Conservation (phyloP, 116 monocot species). For the Trichopus zeylanicus region DNA sequence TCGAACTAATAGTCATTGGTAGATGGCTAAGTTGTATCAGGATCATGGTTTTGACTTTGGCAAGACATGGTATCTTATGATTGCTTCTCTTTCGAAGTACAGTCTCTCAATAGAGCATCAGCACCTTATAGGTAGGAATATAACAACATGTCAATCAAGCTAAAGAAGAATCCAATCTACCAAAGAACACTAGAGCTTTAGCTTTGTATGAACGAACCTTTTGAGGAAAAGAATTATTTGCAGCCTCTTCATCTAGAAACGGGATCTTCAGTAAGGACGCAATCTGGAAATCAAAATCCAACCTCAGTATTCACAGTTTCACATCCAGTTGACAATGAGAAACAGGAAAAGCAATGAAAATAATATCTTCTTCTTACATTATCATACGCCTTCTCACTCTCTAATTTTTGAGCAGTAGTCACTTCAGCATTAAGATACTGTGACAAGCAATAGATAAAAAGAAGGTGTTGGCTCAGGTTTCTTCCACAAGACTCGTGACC, state of each 20-base stretch:
- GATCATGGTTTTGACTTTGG: too few relatives aligned
- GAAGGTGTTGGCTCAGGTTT: neutral
- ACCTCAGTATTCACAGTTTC: neutral
- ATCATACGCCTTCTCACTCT: constrained; percentile 83
- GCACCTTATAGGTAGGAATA: too few relatives aligned
- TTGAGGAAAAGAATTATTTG: constrained; percentile 35
- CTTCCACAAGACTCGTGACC: too few relatives aligned
- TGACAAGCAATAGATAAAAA: constrained; percentile 9
- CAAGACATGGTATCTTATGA: too few relatives aligned
- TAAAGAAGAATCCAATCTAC: too few relatives aligned
- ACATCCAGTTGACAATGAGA: neutral
- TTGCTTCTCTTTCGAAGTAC: too few relatives aligned
- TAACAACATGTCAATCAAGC: too few relatives aligned
- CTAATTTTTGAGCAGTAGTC: constrained; percentile 43
- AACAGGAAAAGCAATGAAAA: neutral
- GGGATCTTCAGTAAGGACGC: constrained; percentile 71
- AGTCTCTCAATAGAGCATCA: too few relatives aligned
- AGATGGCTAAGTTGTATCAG: too few relatives aligned
- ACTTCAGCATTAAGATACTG: constrained; percentile 61
- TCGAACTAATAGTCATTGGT: too few relatives aligned
- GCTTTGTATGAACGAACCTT: constrained; percentile 76
- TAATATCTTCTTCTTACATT: constrained; percentile 29
- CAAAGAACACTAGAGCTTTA: too few relatives aligned
- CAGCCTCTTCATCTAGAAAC: constrained; percentile 61
- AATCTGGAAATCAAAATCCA: constrained; percentile 37